Base-by-base conservation (phyloP, 2,329 filamentous ascomycete genomes). In the Sordariomycetes sp. region DNA sequence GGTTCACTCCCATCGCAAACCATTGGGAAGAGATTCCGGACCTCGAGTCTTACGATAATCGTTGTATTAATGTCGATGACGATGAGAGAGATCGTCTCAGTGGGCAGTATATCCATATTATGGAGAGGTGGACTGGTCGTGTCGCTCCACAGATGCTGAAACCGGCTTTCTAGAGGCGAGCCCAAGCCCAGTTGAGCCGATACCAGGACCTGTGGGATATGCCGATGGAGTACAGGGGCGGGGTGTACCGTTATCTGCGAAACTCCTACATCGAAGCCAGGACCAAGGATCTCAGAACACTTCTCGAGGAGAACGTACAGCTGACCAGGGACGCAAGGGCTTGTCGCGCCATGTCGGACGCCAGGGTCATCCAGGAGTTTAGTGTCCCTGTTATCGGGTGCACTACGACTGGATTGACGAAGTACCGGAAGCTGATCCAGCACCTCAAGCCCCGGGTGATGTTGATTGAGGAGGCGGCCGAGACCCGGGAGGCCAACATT, bases 341-440 rank as follows among this genome's bases (percentile, higher is more conserved):
- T 22, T 77, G 77, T 17, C 77, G 74, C 28, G 86, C 79, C 75
- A 77, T 84, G 59, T 73, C 75, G 39, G 80, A 89, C 59, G 69
- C 77, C 10, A 63, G 64, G 5, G 64, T 74, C 6, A 65, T 80
- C n/a, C 63, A 62, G 2, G 58, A 61, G 1, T 65, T 69, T 17
- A 53, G 62, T 0, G 67, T 78, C 17, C 70, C 78, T 24, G 74
- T 89, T 25, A 70, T 92, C 3, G 78, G 79, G 36, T 79, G 80
- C 55, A 95, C 90, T 0, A 90, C 87, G 0, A 95, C 90, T 0
- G 89, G 89, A 1, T 66, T 95, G 10, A 85, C 84, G 68, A 95
- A 95, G 63, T 92, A 94, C 60, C 82, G 89, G 3, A 80, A 78
- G 1, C 73, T 92, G 2, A 73, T 95, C 24, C 75, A 83, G 1